Base-by-base conservation (phyloP, 352 stramenopile species). In the Blastocystis sp. region DNA sequence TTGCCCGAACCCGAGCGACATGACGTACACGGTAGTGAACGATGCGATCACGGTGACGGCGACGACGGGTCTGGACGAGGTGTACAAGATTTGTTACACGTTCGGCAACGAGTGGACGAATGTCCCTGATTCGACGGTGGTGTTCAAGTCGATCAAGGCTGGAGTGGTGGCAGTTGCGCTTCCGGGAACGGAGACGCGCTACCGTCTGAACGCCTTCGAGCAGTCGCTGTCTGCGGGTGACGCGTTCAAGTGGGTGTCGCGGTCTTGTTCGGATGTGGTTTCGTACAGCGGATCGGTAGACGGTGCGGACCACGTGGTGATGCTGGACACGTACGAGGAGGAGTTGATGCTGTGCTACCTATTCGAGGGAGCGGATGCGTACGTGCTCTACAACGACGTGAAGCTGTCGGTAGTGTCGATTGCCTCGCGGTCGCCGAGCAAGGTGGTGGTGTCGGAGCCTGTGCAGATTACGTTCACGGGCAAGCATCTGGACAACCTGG, bases 221-320 rank as follows among this genome's bases (percentile, higher is more conserved):
- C 21, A 21, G 29, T 81, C 69, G 16, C 2, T 81, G 69, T 21
- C 11, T 46, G 69, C 24, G 14, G 69, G 63, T 0, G 69, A 81
- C 40, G 24, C 27, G 1, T 81, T 81, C 53, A 81, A 81, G 69
- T 81, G 69, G 69, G 69, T 81, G 46, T 48, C 34, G 21, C 38
- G 21, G 32, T 38, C 16, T 21, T 49, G 48, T 44, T 24, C 29
- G 14, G 42, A 46, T 46, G 46, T 64, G 69, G 48, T 81, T 7
- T 63, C 34, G 3, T 81, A 63, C 53, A 14, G 9, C 11, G 69
- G 69, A 34, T 14, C 0, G 1, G 53, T 81, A 14, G 24, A 40
- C 4, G 48, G 40, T 46, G 51, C 21, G 8, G 42, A 42, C 16
- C 44, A 61, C 34, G 29, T 21, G 69, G 49, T 61, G 69, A 63